Conservation (phyloP, 2,329 filamentous ascomycete species). For the Penicillium vulpinum region DNA sequence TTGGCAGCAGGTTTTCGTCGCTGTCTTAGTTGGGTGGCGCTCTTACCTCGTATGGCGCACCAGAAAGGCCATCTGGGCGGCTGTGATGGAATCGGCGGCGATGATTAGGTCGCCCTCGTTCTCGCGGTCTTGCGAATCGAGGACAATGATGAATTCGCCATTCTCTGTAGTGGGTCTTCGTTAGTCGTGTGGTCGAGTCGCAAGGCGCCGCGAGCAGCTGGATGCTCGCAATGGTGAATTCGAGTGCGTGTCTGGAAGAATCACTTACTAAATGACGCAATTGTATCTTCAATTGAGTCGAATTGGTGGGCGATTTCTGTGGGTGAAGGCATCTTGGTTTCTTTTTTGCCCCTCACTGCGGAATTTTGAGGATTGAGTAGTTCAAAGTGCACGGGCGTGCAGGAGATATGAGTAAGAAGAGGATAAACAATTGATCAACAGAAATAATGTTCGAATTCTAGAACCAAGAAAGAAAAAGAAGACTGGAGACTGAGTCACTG, state of each 20-base stretch:
- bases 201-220: background rate
- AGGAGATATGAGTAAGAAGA: background rate
- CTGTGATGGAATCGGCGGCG: conserved; percentile 78
- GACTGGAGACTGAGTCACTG: conserved; percentile 9
- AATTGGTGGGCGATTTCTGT: conserved; percentile 38
- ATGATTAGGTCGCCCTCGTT: conserved; percentile 99
- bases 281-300: conserved; percentile 45
- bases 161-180: conserved; percentile 52
- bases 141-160: conserved; percentile 92
- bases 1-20: background rate
- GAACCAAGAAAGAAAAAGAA: background rate
- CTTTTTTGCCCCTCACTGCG: conserved; percentile 28
- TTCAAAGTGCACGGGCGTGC: background rate
- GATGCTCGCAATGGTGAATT: background rate
- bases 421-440: background rate
- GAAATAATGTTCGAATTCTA: background rate
- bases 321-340: conserved; percentile 35
- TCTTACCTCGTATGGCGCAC: conserved; percentile 73
- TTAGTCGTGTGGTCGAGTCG: conserved; percentile 14
- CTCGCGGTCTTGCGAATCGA: conserved; percentile 88
- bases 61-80: conserved; percentile 93
- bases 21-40: background rate
- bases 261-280: conserved; percentile 44
- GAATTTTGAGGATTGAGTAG: conserved; percentile 14
- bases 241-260: background rate